These are phyloP conservation scores for Termitomyces titanicus DNA, from an alignment of 768 basidiomycete genomes.

Conservation along the genomic window DNA sequence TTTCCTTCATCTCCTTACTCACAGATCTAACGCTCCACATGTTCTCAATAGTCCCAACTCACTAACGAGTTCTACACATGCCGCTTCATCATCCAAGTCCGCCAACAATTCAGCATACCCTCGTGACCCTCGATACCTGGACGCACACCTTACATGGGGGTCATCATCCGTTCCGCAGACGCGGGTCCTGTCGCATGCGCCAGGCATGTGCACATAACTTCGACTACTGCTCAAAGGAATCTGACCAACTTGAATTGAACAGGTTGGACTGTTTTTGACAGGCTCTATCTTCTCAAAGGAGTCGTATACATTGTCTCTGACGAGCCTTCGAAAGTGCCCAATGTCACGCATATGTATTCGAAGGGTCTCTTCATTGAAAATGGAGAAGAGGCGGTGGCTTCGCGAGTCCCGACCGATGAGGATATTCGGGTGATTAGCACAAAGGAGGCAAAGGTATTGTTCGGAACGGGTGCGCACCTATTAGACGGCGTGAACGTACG, in stretches of 20 bases:
- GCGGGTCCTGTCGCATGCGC: slow-evolving; percentile 68
- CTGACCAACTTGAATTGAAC: slow-evolving; percentile 1
- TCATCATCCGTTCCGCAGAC: slow-evolving; percentile 48
- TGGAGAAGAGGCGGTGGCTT: slow-evolving; percentile 47
- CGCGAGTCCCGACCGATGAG: slow-evolving; percentile 70
- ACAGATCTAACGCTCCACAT: slow-evolving; percentile 5
- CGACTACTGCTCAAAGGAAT: neutral
- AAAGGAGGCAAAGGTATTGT: slow-evolving; percentile 59
- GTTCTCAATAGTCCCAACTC: slow-evolving; percentile 10
- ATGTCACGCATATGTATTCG: slow-evolving; percentile 66
- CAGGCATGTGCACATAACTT: slow-evolving; percentile 43
- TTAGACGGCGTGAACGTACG: slow-evolving; percentile 76
- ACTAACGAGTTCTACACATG: slow-evolving; percentile 1
- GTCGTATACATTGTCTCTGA: slow-evolving; percentile 81
- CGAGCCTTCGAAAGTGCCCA: slow-evolving; percentile 62
- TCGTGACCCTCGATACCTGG: slow-evolving; percentile 10
- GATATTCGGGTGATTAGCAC: slow-evolving; percentile 77
- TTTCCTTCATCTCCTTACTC: slow-evolving; percentile 43
- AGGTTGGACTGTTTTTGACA: slow-evolving; percentile 93
- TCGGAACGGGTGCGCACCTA: slow-evolving; percentile 68
- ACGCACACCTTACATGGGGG: slow-evolving; percentile 37
- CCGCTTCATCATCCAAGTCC: slow-evolving; percentile 7
- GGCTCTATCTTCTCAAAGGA: slow-evolving; percentile 77
- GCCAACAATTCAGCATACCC: slow-evolving; percentile 5
- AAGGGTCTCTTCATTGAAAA: slow-evolving; percentile 59